Evolutionary conservation across 129 eudicot species (phyloP), one percentile per base, ranked within the genome.

Genomic region (Saussurea involucrata): DNA sequence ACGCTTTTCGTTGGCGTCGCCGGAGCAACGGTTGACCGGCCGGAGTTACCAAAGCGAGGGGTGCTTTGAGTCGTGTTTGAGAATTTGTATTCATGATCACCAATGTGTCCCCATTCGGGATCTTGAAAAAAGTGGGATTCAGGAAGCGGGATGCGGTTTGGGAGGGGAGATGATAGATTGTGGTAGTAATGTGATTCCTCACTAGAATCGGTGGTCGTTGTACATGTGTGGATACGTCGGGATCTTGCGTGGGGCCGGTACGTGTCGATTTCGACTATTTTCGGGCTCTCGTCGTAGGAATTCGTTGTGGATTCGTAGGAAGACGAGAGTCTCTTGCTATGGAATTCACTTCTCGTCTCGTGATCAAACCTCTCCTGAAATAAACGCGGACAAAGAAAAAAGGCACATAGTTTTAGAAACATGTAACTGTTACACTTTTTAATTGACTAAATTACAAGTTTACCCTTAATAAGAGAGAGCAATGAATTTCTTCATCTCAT

Each of bases 251-350:
- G 83, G 7, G 94, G 87, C 82, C 71, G 83, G 74, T 68, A 91
- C 0, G 97, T 95, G 85, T 95, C 98, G 21, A 91, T 80, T 74
- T 95, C 97, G 4, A 91, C 98, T 29, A 82, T 91, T 81, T 91
- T 93, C 2, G 92, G 89, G 83, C 95, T 90, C 24, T 86, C 93
- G 1, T 93, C 98, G 2, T 76, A 82, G 27, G 86, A 76, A 33
- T 76, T 76, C 17, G 85, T 63, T 24, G 81, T 82, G 5, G 85
- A 82, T 61, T 76, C 85, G 17, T 82, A 82, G 70, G 85, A 81
- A 44, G 77, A 46, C 34, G 85, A 81, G 63, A 69, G 85, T 64
- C 85, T 69, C 31, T 81, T 81, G 77, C 85, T 82, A 82, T 76
- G 81, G 61, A 61, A 69, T 76, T 82, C 85, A 46, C 78, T 82